Conservation (phyloP, 2,329 filamentous ascomycete species). For the Colletotrichum sublineola region DNA sequence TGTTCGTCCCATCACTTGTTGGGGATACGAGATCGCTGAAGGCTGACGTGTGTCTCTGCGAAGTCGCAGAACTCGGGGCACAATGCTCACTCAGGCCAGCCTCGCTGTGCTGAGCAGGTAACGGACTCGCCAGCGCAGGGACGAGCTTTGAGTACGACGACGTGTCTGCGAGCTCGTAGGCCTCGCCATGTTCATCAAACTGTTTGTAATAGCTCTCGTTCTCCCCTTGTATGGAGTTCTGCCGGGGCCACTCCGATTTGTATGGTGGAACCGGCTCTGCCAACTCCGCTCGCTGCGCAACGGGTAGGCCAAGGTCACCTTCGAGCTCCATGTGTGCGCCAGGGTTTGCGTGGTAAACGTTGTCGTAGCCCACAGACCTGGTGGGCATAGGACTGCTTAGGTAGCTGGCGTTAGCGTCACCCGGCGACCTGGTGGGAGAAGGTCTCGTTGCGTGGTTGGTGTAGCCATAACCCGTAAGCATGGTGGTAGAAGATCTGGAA, state of each 20-base stretch:
- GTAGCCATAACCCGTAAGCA: conserved; percentile 26
- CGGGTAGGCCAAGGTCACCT: conserved; percentile 12
- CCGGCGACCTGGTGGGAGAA: conserved; percentile 25
- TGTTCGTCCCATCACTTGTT: conserved; percentile 13
- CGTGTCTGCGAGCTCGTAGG: conserved; percentile 38
- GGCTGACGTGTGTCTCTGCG: conserved; percentile 13
- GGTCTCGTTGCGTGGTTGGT: background rate
- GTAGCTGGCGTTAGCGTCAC: background rate
- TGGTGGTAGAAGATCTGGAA: conserved; percentile 35
- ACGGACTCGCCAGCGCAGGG: background rate
- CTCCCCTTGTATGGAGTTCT: conserved; percentile 34
- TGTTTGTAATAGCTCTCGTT: conserved; percentile 23
- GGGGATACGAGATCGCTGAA: conserved; percentile 31
- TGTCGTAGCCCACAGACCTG: conserved; percentile 1
- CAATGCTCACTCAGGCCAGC: conserved; percentile 18
- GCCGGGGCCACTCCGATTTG: conserved; percentile 35
- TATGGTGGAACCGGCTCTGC: conserved; percentile 30
- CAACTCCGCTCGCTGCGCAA: conserved; percentile 24
- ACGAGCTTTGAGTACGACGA: conserved; percentile 11
- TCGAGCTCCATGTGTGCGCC: conserved; percentile 35
- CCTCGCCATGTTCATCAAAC: conserved; percentile 21
- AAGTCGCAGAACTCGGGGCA: conserved; percentile 15
- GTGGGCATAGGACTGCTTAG: background rate
- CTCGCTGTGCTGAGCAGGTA: conserved; percentile 18
- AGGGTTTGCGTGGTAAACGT: conserved; percentile 20